Base-by-base conservation (phyloP, 2,329 filamentous ascomycete genomes). In the Simplicillium sp. region DNA sequence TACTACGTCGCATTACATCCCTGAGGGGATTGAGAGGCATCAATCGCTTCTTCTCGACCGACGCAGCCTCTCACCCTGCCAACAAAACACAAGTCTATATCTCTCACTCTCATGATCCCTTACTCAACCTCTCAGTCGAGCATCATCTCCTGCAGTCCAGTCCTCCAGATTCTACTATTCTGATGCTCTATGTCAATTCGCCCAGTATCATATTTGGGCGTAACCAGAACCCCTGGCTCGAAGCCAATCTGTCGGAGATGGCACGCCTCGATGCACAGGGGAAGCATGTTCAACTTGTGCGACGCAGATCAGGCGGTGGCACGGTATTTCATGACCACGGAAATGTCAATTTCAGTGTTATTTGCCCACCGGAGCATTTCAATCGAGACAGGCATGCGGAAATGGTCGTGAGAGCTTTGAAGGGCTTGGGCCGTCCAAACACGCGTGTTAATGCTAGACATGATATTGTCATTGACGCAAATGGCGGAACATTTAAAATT, bases 181-280 rank as follows among this genome's bases (percentile, higher is more conserved):
- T 97, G 2, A 84, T 97, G 42, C 75, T 96, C 38, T 98, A 97
- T 66, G 76, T 80, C 53, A 97, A 98, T 64, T 65, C 77, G 31
- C 88, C 90, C 1, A 88, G 86, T 58, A 75, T 98, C 44, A 82
- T 98, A 56, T 82, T 98, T 50, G 92, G 92, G 34, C 81, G 92
- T 45, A 98, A 98, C 60, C 92, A 98, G 66, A 98, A 98, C 59
- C 92, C 92, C 40, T 98, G 90, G 92, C 72, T 87, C 8, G 92
- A 98, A 66, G 80, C 87, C 46, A 86, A 94, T 57, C 71, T 96
- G 8, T 65, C 65, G 32, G 68, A 77, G 1, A 66, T 94, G 2
- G 53, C 52, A 3, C 18, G 48, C 47, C 39, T 50, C 51, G 38
- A 42, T 47, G 7, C 36, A 46, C n/a, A 38, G 13, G 57, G 44